Percentiles rank a stretch among this genome's conserved stretches.
Conservation (phyloP, 2,329 filamentous ascomycete species). For the Alternaria novae-zelandiae region DNA sequence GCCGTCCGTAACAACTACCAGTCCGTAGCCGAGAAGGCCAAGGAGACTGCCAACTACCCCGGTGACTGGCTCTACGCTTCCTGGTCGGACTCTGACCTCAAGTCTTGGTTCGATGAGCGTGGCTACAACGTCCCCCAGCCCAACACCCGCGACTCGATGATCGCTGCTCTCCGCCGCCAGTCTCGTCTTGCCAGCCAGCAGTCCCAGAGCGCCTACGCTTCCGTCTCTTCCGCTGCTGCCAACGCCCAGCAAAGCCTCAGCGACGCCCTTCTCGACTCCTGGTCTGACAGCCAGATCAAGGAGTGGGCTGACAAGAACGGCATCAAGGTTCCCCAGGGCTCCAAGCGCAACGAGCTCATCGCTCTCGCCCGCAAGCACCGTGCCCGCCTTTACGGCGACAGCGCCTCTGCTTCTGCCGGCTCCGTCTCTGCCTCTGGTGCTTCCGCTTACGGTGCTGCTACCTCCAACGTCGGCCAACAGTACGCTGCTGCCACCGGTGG, state of each 20-base stretch:
- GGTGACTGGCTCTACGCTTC: constrained; percentile 92
- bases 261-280: constrained; percentile 85
- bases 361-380: constrained; percentile 90
- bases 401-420: constrained; percentile 50
- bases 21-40: constrained; percentile 72
- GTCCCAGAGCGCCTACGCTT: constrained; percentile 58
- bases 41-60: constrained; percentile 83
- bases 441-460: constrained; percentile 64
- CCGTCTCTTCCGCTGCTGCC: constrained; percentile 55
- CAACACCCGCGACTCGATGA: constrained; percentile 81
- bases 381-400: constrained; percentile 73
- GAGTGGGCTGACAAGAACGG: constrained; percentile 91
- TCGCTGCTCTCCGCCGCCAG: constrained; percentile 89
- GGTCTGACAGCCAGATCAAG: constrained; percentile 90
- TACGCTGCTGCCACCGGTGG: constrained; percentile 61
- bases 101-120: constrained; percentile 89
- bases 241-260: constrained; percentile 76
- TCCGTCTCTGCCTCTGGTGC: constrained; percentile 50
- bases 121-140: constrained; percentile 88
- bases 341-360: constrained; percentile 85
- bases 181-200: constrained; percentile 78
- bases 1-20: constrained; percentile 84
- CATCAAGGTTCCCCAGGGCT: constrained; percentile 89
- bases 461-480: constrained; percentile 14
- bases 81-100: constrained; percentile 93